Percentiles rank a stretch among this genome's conserved stretches.
phyloP scores from a whole-genome alignment of 2,329 filamentous ascomycete genomes.

The Emmonsiellopsis sp. region DNA sequence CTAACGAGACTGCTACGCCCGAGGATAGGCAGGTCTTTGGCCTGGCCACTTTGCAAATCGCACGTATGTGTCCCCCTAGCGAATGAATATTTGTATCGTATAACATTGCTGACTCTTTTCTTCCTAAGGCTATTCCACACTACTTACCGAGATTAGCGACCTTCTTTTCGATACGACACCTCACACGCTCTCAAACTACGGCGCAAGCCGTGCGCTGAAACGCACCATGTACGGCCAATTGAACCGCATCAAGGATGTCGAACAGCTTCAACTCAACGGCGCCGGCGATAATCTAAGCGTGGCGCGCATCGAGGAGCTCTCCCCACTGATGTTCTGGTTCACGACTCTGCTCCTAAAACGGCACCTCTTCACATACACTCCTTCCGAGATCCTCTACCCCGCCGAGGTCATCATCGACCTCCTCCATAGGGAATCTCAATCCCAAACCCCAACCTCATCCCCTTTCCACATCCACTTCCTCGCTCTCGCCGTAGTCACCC shows the following conservation, averaged over 20 bases:
- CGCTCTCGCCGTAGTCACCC: slow-evolving; percentile 32
- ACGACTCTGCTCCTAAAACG: slow-evolving; percentile 34
- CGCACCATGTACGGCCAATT: slow-evolving; percentile 28
- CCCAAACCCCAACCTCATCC: slow-evolving; percentile 21
- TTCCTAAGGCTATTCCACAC: slow-evolving; percentile 24
- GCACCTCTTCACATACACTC: slow-evolving; percentile 33
- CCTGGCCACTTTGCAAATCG: slow-evolving; percentile 27
- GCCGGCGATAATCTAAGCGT: slow-evolving; percentile 18
- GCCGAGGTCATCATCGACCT: slow-evolving; percentile 33
- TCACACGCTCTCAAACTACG: slow-evolving; percentile 27
- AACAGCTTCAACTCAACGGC: slow-evolving; percentile 24
- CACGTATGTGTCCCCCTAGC: slow-evolving; percentile 22
- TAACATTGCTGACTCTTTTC: neutral
- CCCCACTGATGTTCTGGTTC: slow-evolving; percentile 35
- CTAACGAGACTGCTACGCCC: slow-evolving; percentile 28
- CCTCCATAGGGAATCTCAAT: slow-evolving; percentile 25
- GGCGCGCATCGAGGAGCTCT: slow-evolving; percentile 27
- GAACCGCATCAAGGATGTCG: slow-evolving; percentile 29
- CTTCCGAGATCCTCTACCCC: slow-evolving; percentile 33
- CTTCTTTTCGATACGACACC: slow-evolving; percentile 25
- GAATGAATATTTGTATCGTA: neutral
- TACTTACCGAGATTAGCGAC: slow-evolving; percentile 25
- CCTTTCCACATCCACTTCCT: slow-evolving; percentile 35
- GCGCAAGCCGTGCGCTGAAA: slow-evolving; percentile 27
- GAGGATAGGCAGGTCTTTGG: slow-evolving; percentile 31